These are phyloP conservation scores for Colletotrichum neosansevieriae DNA, from an alignment of 2,329 filamentous ascomycete species.

Conservation along the genomic window DNA sequence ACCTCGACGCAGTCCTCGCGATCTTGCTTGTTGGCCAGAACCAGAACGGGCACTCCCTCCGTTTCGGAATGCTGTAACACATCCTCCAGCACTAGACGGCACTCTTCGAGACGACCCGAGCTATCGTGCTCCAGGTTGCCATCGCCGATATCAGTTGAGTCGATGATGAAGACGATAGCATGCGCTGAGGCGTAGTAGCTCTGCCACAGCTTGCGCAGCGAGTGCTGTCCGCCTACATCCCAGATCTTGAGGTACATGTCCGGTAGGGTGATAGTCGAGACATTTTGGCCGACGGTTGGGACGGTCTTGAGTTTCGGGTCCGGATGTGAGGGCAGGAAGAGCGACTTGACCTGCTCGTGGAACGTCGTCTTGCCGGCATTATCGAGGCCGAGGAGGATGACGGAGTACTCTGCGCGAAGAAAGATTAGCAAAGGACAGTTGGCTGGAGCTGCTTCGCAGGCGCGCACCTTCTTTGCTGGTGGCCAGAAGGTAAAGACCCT, in stretches of 20 bases:
- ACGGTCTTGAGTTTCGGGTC: constrained; percentile 85
- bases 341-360: constrained; percentile 93
- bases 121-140: constrained; percentile 69
- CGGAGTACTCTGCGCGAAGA: constrained; percentile 82
- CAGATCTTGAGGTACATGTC: constrained; percentile 99
- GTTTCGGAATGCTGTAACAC: constrained; percentile 90
- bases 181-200: constrained; percentile 95
- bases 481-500: constrained; percentile 93
- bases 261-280: constrained; percentile 88
- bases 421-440: constrained; percentile 31
- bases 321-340: constrained; percentile 75
- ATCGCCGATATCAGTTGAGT: constrained; percentile 93
- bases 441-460: constrained; percentile 21
- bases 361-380: constrained; percentile 99
- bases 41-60: constrained; percentile 89
- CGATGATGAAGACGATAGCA: constrained; percentile 97
- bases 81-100: constrained; percentile 87
- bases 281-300: constrained; percentile 96
- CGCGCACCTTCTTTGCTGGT: constrained; percentile 92
- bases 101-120: constrained; percentile 82
- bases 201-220: constrained; percentile 91
- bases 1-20: constrained; percentile 98
- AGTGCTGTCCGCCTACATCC: constrained; percentile 96
- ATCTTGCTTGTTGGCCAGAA: constrained; percentile 98
- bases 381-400: constrained; percentile 95